Percentiles rank a stretch among this genome's conserved stretches.
These are phyloP conservation scores for Endothia cerciana DNA, from an alignment of 2,329 filamentous ascomycete genomes.

Conservation along the genomic window DNA sequence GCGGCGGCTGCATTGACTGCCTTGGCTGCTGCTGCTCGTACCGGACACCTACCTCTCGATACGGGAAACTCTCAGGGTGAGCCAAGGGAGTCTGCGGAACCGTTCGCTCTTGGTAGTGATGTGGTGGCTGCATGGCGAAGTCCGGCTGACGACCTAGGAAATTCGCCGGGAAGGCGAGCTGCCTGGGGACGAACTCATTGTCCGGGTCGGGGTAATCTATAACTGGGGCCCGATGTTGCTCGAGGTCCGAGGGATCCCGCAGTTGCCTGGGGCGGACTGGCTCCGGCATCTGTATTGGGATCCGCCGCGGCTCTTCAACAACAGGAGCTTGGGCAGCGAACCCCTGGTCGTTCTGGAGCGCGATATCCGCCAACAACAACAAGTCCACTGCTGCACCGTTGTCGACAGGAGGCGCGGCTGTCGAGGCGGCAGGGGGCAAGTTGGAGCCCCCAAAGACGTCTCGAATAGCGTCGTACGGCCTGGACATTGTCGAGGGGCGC, in stretches of 20 bases:
- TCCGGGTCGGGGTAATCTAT: conserved; percentile 25
- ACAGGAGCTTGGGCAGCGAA: conserved; percentile 7
- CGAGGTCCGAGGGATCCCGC: conserved; percentile 27
- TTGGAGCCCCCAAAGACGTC: conserved; percentile 46
- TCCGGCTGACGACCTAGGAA: conserved; percentile 19
- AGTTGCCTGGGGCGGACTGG: conserved; percentile 27
- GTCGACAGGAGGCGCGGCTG: conserved; percentile 25
- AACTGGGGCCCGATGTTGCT: conserved; percentile 13
- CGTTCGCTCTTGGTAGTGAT: conserved; percentile 21
- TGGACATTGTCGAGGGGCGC: conserved; percentile 35
- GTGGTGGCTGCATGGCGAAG: conserved; percentile 17
- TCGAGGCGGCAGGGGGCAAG: conserved; percentile 32
- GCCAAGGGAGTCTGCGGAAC: conserved; percentile 25
- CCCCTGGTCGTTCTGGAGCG: neutral
- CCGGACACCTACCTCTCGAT: conserved; percentile 16
- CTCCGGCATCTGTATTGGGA: conserved; percentile 29
- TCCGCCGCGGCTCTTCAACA: conserved; percentile 18
- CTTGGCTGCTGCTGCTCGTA: conserved; percentile 24
- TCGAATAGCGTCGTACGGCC: conserved; percentile 50
- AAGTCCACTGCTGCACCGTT: conserved; percentile 16
- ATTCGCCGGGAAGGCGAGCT: conserved; percentile 19
- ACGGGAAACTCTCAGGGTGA: conserved; percentile 23
- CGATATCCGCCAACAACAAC: conserved; percentile 22
- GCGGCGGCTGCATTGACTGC: conserved; percentile 26
- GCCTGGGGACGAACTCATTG: conserved; percentile 20